Percentiles rank a stretch among this genome's conserved stretches.
These are phyloP conservation scores for Penicillium occitanis DNA, from an alignment of 2,329 filamentous ascomycete genomes.

Conservation along the genomic window DNA sequence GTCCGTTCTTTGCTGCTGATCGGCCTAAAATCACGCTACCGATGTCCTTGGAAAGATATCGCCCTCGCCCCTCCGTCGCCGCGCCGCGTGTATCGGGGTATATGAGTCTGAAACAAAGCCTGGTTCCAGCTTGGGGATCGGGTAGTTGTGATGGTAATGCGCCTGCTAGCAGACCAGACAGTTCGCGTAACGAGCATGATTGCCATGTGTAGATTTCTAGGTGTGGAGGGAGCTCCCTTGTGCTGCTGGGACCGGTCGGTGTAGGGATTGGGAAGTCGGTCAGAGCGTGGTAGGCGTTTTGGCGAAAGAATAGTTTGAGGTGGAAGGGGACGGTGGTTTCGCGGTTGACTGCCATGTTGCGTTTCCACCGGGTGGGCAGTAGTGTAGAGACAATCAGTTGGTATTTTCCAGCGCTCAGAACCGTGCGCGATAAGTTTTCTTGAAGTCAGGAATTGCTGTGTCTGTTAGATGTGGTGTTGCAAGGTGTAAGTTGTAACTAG, in stretches of 20 bases:
- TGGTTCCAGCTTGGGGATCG: conserved; percentile 72
- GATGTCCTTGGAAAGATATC: conserved; percentile 76
- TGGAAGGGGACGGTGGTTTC: conserved; percentile 76
- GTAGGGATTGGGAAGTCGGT: conserved; percentile 41
- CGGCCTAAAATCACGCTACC: conserved; percentile 74
- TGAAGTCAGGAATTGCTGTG: too few species aligned
- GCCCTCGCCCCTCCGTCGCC: conserved; percentile 49
- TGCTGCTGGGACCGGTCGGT: conserved; percentile 54
- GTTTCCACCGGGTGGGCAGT: too few species aligned
- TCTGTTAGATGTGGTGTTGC: too few species aligned
- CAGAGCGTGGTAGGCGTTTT: conserved; percentile 65
- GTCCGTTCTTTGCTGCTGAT: conserved; percentile 40
- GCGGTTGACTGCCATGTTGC: conserved; percentile 44
- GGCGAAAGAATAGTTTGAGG: conserved; percentile 79
- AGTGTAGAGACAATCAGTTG: too few species aligned
- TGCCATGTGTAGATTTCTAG: conserved; percentile 85
- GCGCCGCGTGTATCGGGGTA: conserved; percentile 68
- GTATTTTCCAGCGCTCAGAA: too few species aligned
- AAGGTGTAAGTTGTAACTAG: neutral
- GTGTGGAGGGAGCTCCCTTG: conserved; percentile 61
- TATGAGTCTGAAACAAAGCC: conserved; percentile 82
- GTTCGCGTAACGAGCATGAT: conserved; percentile 75
- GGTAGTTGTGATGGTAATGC: conserved; percentile 70
- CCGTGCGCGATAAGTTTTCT: too few species aligned
- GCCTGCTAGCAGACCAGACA: conserved; percentile 72